Base-by-base conservation (phyloP, 2,329 filamentous ascomycete species). In the Plectosphaerella sp. region DNA sequence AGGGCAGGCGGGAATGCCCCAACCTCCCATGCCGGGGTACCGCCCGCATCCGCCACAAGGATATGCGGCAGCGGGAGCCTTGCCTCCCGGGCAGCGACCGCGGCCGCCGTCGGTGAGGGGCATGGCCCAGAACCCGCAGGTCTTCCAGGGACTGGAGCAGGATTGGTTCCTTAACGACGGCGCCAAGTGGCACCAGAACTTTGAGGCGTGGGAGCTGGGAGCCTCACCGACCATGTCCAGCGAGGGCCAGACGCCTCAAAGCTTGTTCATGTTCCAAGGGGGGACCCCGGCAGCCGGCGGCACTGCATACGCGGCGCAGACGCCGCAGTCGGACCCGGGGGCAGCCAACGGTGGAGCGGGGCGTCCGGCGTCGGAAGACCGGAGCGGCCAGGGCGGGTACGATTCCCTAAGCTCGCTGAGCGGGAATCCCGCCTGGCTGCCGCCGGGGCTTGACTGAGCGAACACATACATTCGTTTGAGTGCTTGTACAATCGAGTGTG, bases 81-180 rank as follows among this genome's bases (percentile, higher is more conserved):
- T 18, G 4, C 41, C 49, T 4, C 20, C 50, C 1, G 45, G 22
- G 47, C 46, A 36, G 10, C 47, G 53, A n/a, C 18, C 53, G 11
- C 43, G 39, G 2, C 28, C 22, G 22, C 22, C 45, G 4, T 48
- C 37, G 39, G 16, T 64, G 15, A 64, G 63, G 45, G 62, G 65
- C 12, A 52, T 61, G 5, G 59, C 63, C 2, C 63, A 66, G 7
- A 69, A 54, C 14, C 35, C 20, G 14, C 65, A 68, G 4, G 52
- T 60, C 6, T 47, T 65, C 7, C 73, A 71, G 45, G 66, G 67
- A 6, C 66, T 82, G 45, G 79, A 82, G 9, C 75, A 79, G 54
- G 77, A 82, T 39, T 84, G 78, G 77, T 79, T 82, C 58, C 63
- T 83, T 18, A 80, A 74, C 50, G 80, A 83, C 54, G 75, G 79